Percentiles rank a stretch among this genome's conserved stretches.
These are phyloP conservation scores for Triticum turgidum DNA, from an alignment of 176 grass and related monocot genomes.

Conservation along the genomic window DNA sequence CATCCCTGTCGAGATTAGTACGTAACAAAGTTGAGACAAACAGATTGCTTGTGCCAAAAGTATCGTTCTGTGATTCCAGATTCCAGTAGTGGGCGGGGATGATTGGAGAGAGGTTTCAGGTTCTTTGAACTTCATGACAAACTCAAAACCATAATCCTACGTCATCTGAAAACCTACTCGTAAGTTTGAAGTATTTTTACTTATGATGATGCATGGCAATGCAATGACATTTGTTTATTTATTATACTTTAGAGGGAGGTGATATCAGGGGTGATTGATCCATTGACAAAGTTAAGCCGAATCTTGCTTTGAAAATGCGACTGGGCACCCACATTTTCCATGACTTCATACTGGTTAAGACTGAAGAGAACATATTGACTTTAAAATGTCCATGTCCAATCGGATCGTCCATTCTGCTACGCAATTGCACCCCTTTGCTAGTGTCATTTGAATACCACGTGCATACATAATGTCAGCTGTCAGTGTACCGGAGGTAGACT, in stretches of 20 bases:
- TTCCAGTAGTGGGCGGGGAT: no score
- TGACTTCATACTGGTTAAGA: background rate
- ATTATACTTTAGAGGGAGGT: background rate
- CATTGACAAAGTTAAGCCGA: background rate
- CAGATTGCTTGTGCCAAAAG: no score
- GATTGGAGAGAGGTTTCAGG: no score
- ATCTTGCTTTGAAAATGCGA: background rate
- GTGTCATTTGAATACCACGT: background rate
- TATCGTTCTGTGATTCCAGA: no score
- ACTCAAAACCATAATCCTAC: no score
- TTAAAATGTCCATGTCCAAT: background rate
- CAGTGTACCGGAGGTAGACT: background rate
- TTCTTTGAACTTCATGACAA: no score
- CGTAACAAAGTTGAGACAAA: no score
- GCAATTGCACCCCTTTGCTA: background rate
- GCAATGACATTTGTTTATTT: no score
- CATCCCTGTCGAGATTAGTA: no score
- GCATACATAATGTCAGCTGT: background rate
- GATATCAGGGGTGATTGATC: background rate
- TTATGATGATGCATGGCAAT: no score
- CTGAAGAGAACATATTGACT: background rate
- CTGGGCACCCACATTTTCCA: background rate
- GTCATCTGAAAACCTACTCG: no score
- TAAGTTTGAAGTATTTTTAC: no score
- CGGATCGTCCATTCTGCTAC: background rate